Percentiles rank a stretch among this genome's conserved stretches.
Conservation (phyloP, 1,284 basidiomycete genomes). For the Ceraceosorus bombacis region DNA sequence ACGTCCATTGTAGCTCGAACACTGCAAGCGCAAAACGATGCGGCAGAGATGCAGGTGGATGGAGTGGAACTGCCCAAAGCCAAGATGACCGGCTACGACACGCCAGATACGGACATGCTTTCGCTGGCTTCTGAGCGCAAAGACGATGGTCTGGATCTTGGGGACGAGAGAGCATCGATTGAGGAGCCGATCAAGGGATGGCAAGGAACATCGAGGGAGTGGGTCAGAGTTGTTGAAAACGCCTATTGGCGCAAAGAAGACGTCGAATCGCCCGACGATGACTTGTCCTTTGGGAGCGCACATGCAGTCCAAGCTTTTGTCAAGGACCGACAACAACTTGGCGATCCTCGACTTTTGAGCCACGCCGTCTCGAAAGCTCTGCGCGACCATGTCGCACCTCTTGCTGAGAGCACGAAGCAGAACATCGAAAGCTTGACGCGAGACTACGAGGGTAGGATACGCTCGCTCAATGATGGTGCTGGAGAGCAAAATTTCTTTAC, state of each 20-base stretch:
- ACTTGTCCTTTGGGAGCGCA: neutral
- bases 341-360: neutral
- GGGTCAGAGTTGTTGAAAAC: constrained; percentile 41
- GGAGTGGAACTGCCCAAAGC: constrained; percentile 4
- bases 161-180: neutral
- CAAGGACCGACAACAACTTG: neutral
- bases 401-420: neutral
- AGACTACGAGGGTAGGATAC: neutral
- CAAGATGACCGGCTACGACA: neutral
- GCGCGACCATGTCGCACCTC: neutral
- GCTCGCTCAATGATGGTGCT: neutral
- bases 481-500: constrained; percentile 61
- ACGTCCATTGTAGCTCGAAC: constrained; percentile 4
- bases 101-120: neutral
- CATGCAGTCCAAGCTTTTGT: neutral
- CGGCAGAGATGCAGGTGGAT: constrained; percentile 1
- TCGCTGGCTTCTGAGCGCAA: constrained; percentile 20
- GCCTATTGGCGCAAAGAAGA: constrained; percentile 31
- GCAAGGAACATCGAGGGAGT: constrained; percentile 45
- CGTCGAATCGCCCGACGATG: neutral
- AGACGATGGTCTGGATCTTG: constrained; percentile 7
- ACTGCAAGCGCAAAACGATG: neutral
- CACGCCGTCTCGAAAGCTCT: neutral
- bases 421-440: constrained; percentile 1
- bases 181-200: constrained; percentile 11